Conservation (phyloP, 805 yeast genomes). For the Wickerhamiella azymoides region DNA sequence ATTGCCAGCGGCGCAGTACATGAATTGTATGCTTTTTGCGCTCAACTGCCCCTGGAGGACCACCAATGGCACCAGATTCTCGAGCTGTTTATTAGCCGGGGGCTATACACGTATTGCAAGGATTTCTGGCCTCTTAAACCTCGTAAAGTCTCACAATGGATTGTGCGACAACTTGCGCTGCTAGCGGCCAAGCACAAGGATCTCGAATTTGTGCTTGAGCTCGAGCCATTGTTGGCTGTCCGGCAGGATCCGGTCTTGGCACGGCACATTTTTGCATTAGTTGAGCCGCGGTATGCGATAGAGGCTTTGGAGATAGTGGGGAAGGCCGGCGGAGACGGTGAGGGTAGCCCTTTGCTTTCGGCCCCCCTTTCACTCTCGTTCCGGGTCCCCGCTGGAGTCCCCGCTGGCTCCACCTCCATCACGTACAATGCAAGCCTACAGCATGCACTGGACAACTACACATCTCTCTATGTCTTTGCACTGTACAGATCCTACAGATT, state of each 20-base stretch:
- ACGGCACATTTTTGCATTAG: neutral
- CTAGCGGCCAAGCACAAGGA: slow-evolving; percentile 1
- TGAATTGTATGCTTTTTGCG: neutral
- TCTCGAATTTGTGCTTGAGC: slow-evolving; percentile 1
- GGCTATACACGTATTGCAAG: too few relatives aligned
- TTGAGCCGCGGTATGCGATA: neutral
- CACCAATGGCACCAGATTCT: neutral
- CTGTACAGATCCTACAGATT: slow-evolving; percentile 10
- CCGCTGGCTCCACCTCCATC: neutral
- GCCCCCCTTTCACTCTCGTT: too few relatives aligned
- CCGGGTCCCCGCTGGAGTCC: too few relatives aligned
- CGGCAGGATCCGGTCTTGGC: neutral
- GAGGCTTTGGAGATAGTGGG: neutral
- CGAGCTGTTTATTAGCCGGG: neutral
- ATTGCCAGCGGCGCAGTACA: neutral
- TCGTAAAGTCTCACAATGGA: neutral
- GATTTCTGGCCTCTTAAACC: neutral
- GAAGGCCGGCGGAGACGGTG: too few relatives aligned
- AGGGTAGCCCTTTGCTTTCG: too few relatives aligned
- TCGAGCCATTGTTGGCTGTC: neutral
- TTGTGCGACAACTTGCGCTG: neutral
- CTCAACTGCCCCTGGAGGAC: neutral
- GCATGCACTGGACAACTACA: slow-evolving; percentile 9
- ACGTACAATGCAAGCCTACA: slow-evolving; percentile 11
- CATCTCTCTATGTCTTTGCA: slow-evolving; percentile 15